A percentile compares a stretch with the other conserved stretches of the same genome.
Conservation (phyloP, 192 early-diverging fungal genomes). For the Coemansia sp. region DNA sequence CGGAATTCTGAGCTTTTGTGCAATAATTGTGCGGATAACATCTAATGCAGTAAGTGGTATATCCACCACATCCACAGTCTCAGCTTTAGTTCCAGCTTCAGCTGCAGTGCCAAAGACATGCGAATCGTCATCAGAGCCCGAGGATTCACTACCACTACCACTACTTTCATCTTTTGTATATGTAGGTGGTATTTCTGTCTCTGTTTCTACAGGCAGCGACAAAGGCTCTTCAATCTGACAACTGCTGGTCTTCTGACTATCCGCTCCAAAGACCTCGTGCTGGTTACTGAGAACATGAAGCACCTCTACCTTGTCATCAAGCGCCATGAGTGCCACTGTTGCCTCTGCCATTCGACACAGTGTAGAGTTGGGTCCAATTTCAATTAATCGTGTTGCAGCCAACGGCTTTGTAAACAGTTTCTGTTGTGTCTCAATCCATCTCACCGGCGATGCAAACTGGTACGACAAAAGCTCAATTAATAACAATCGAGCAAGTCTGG, state of each 20-base stretch:
- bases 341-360: constrained; percentile 92
- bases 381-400: constrained; percentile 80
- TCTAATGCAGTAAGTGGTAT: constrained; percentile 76
- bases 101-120: constrained; percentile 46
- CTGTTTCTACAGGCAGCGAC: not conserved
- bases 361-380: constrained; percentile 87
- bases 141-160: constrained; percentile 9
- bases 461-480: constrained; percentile 90
- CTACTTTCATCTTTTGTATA: constrained; percentile 35
- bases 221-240: not conserved
- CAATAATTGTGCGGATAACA: constrained; percentile 81
- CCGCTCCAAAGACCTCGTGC: constrained; percentile 12
- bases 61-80: constrained; percentile 61
- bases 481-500: constrained; percentile 76
- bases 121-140: constrained; percentile 33
- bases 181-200: constrained; percentile 24
- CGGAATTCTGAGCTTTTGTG: constrained; percentile 88
- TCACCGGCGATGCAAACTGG: constrained; percentile 94
- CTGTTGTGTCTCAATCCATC: constrained; percentile 97
- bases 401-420: constrained; percentile 73
- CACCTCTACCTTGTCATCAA: constrained; percentile 21
- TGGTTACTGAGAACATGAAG: constrained; percentile 30
- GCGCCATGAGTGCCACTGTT: constrained; percentile 69
- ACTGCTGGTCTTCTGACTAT: not conserved
- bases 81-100: constrained; percentile 54